Conservation (phyloP, 306 rosid species). For the Rosa multiflora region DNA sequence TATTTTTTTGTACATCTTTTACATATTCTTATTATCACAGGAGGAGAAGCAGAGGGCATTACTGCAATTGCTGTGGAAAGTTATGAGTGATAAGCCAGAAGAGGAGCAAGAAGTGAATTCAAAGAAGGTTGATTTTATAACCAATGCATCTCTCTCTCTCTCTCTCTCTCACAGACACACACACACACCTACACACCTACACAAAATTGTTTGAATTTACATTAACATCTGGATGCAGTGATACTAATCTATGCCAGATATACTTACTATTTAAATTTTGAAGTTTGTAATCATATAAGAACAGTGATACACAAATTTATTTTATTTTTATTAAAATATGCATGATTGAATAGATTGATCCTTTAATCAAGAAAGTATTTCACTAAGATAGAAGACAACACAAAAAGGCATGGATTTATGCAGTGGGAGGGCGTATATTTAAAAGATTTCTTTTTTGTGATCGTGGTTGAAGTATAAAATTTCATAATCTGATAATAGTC, state of each 20-base stretch:
- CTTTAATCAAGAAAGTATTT: not conserved
- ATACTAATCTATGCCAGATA: not conserved
- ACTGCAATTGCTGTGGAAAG: slow-evolving; percentile 96
- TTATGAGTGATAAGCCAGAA: slow-evolving; percentile 83
- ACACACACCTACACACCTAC: not conserved
- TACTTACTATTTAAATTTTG: not conserved
- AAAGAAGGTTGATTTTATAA: slow-evolving; percentile 55
- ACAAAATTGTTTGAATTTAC: not conserved
- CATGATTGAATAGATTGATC: not conserved
- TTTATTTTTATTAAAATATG: not conserved
- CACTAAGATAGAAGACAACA: not conserved
- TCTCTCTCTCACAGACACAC: slow-evolving; percentile 7
- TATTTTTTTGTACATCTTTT: slow-evolving; percentile 10
- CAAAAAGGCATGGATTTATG: not conserved
- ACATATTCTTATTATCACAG: slow-evolving; percentile 39
- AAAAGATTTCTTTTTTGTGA: not conserved
- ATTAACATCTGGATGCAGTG: not conserved
- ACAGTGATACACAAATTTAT: not conserved
- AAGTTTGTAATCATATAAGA: not conserved
- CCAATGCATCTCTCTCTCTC: slow-evolving; percentile 16
- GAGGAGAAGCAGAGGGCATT: slow-evolving; percentile 95
- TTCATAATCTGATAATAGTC: not conserved
- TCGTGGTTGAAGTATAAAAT: not conserved
- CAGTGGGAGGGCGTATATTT: not conserved
- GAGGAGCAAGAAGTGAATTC: slow-evolving; percentile 89